Evolutionary conservation across 1,139 yeast genomes (phyloP), one percentile per base, ranked within the genome.

Genomic region (Debaryomyces singareniensis): DNA sequence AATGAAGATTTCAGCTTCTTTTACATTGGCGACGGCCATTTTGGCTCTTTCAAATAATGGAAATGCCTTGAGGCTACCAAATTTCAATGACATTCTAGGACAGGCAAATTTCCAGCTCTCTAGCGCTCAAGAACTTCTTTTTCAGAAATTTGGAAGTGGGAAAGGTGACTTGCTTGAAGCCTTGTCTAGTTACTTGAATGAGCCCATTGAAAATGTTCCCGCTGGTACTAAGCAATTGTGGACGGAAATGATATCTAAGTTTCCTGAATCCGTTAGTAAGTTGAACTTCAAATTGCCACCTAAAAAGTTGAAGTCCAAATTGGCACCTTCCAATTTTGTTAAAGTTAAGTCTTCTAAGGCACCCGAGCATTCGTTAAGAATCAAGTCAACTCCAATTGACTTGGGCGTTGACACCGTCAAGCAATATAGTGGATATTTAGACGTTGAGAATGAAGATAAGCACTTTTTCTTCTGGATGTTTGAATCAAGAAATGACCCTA

Each of bases 351-450:
- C 59, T 43, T 53, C 50, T 13, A 64, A 65, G 37, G 55, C 64
- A 34, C 75, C 79, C 29, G 58, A 68, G 53, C 78, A 78, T 52
- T 57, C 68, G 39, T 68, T 80, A 58, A 70, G 87, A 55, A 75
- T 75, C 43, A 78, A 78, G 51, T 54, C 68, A 15, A 61, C 68
- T 26, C 83, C 85, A 10, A 67, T 66, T 37, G 61, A 60, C 24
- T 70, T 85, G 45, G 93, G 89, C 20, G 57, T 87, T 37, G 96
- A 87, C 58, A 62, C 66, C 25, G 87, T 80, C 30, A 78, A 80
- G 50, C 96, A 86, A 56, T 80, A 78, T 53, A 74, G 93, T 26
- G 96, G 96, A 34, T 87, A 87, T 56, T 70, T 87, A 50, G 96
- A 87, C 52, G 80, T 84, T 31, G 78, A 74, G 38, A 87, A 80